phyloP scores from a whole-genome alignment of 164 flowering plant genomes.

The grape (Vitis vinifera) region DNA sequence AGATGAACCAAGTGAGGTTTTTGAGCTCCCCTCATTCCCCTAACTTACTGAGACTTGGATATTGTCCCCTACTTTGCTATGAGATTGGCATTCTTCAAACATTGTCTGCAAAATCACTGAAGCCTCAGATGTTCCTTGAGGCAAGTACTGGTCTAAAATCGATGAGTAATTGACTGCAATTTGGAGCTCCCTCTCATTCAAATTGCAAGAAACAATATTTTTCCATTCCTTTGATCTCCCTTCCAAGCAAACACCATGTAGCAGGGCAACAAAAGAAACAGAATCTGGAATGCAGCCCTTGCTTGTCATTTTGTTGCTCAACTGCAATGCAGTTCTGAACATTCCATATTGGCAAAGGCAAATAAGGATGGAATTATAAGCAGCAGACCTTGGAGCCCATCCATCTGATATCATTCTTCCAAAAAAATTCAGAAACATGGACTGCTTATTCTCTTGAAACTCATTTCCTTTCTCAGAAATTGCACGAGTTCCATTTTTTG shows the following conservation, averaged over 20 bases:
- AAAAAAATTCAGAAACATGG: constrained; percentile 43
- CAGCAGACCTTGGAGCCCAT: constrained; percentile 47
- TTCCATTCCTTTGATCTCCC: constrained; percentile 67
- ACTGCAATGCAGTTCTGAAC: constrained; percentile 53
- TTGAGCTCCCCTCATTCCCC: not conserved
- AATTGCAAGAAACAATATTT: constrained; percentile 33
- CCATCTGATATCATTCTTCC: constrained; percentile 58
- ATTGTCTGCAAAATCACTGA: constrained; percentile 45
- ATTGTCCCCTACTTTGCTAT: constrained; percentile 13
- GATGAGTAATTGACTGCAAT: constrained; percentile 53
- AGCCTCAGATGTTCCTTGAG: constrained; percentile 48
- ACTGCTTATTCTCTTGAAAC: constrained; percentile 21
- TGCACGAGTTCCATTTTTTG: constrained; percentile 19
- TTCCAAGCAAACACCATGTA: constrained; percentile 63
- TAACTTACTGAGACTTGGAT: constrained; percentile 14
- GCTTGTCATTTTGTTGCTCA: constrained; percentile 43
- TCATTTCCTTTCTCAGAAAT: constrained; percentile 18
- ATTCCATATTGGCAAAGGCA: constrained; percentile 66
- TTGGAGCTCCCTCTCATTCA: constrained; percentile 44
- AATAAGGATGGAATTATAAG: constrained; percentile 53
- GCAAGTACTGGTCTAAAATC: constrained; percentile 40
- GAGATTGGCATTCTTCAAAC: constrained; percentile 32
- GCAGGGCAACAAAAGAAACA: constrained; percentile 55
- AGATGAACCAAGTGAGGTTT: not conserved
- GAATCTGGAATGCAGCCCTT: constrained; percentile 53